phyloP scores from a whole-genome alignment of 1,284 basidiomycete species.

The Melampsora medusae region DNA sequence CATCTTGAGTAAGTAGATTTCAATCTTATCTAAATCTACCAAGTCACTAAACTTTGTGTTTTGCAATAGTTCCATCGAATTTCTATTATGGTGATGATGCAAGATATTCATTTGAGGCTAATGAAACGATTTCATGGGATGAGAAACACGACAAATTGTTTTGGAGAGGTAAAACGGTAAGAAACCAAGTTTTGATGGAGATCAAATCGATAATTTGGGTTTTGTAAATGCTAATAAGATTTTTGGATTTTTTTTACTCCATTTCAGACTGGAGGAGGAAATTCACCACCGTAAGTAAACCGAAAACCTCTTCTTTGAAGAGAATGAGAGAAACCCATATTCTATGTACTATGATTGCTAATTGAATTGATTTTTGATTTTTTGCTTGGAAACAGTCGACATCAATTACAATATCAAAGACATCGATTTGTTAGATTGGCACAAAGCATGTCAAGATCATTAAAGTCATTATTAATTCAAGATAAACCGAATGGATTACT shows the following conservation, averaged over 20 bases:
- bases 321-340: too few relatives aligned
- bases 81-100: slow-evolving; percentile 44
- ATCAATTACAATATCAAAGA: slow-evolving; percentile 42
- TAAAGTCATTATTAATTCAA: slow-evolving; percentile 27
- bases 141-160: slow-evolving; percentile 27
- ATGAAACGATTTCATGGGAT: slow-evolving; percentile 41
- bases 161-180: slow-evolving; percentile 43
- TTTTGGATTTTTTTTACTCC: neutral
- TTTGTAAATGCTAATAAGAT: too few relatives aligned
- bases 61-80: slow-evolving; percentile 32
- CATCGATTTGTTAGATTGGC: slow-evolving; percentile 42
- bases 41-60: neutral
- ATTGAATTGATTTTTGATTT: neutral
- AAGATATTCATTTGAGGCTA: slow-evolving; percentile 38
- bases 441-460: slow-evolving; percentile 25
- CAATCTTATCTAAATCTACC: neutral
- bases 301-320: neutral
- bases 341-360: neutral
- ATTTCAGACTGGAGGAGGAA: slow-evolving; percentile 42
- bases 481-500: slow-evolving; percentile 17
- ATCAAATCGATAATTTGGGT: too few relatives aligned
- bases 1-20: slow-evolving; percentile 28
- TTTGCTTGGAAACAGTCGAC: slow-evolving; percentile 3
- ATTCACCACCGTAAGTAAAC: slow-evolving; percentile 42
- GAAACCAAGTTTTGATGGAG: neutral